Base-by-base conservation (phyloP, 2,329 filamentous ascomycete species). In the Thelonectria discophora region DNA sequence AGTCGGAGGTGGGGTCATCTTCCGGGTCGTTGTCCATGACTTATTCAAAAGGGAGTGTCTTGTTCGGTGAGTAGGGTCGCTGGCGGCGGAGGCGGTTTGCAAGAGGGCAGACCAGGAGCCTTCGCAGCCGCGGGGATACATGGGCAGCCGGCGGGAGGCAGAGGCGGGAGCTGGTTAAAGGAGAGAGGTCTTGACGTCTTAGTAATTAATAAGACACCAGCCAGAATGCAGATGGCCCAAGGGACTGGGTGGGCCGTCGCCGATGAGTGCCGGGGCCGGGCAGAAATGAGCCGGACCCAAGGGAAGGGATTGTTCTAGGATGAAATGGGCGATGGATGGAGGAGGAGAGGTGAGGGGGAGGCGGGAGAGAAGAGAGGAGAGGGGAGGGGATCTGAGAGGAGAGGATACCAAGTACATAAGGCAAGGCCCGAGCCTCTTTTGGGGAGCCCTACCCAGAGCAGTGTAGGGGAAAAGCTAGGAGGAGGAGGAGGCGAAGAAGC, bases 1-100 rank as follows among this genome's bases (percentile, higher is more conserved):
- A 81, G 64, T 80, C 79, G 18, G 79, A 81, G 15, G 76, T 77
- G 62, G 71, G 68, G 51, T 74, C 73, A 30, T 76, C 72, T 20
- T 75, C 72, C 6, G 65, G 55, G 43, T 66, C 62, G 37, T 67
- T 65, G 17, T 71, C 66, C 70, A 73, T 74, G 37, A 52, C 58
- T 60, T 42, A 57, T 58, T 47, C 32, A 43, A 54, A 52, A 48
- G 40, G 43, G 18, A 24, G 9, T 9, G 27, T 66, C 42, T 58
- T 55, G 39, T 34, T 45, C 43, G 43, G 46, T 30, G 21, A 52
- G 55, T n/a, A 49, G 45, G 55, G 58, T 47, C 30, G 43, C 34
- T 42, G 32, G 49, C 42, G 54, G 47, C 53, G 34, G 30, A 53
- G 49, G 55, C 56, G 55, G 56, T 17, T 55, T 58, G 55, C 37